Conservation (phyloP, 768 basidiomycete species). For the Suillus lakei region DNA sequence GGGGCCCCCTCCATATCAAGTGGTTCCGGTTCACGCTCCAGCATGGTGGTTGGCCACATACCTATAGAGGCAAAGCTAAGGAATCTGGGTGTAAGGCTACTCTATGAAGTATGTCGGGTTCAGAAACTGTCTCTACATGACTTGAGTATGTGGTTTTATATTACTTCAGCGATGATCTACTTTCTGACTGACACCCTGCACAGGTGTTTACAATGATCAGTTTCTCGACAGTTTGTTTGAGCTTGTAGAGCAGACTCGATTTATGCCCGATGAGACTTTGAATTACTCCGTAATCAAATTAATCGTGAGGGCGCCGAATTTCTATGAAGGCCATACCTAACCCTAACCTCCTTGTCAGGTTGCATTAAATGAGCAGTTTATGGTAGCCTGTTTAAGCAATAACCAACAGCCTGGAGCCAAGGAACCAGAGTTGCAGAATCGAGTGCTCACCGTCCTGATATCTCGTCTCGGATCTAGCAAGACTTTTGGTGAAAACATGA, state of each 20-base stretch:
- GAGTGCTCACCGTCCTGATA: conserved; percentile 83
- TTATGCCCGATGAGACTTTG: conserved; percentile 88
- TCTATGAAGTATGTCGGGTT: conserved; percentile 94
- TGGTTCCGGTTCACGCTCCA: conserved; percentile 35
- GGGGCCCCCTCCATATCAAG: conserved; percentile 39
- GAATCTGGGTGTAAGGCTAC: conserved; percentile 67
- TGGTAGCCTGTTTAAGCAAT: conserved; percentile 76
- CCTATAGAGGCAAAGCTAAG: conserved; percentile 88
- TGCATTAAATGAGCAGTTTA: conserved; percentile 96
- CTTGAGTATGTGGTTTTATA: conserved; percentile 59
- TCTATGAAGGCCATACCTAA: neutral
- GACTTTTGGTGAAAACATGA: conserved; percentile 98
- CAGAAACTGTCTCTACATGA: conserved; percentile 82
- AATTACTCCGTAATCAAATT: conserved; percentile 97
- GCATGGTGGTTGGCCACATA: conserved; percentile 49
- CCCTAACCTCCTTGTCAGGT: conserved; percentile 52
- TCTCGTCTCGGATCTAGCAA: conserved; percentile 84
- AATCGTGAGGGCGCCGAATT: conserved; percentile 59
- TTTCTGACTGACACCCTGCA: conserved; percentile 11
- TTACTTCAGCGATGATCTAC: conserved; percentile 4
- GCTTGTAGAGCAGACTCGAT: conserved; percentile 89
- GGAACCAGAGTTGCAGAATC: conserved; percentile 61
- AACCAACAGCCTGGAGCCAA: conserved; percentile 28
- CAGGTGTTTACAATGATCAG: conserved; percentile 78
- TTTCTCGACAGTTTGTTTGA: conserved; percentile 93